Evolutionary conservation across 1,284 basidiomycete genomes (phyloP), one percentile per base, ranked within the genome.

Genomic region (Cutaneotrichosporon arboriforme): DNA sequence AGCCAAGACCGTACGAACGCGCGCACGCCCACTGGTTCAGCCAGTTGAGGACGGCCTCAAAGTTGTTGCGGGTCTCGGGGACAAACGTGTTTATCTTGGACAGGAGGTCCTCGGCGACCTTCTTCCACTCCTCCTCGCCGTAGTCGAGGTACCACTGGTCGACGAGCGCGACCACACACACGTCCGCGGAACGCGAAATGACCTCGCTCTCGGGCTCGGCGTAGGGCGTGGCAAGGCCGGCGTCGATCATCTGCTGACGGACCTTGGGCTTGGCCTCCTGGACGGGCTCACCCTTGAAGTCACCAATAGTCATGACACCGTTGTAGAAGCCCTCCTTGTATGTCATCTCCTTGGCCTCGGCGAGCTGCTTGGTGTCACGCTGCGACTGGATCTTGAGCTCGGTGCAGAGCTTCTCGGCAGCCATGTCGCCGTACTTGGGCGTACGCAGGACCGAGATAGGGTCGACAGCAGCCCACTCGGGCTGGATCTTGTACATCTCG

Each of bases 101-200:
- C 61, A 97, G 77, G 51, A 91, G 78, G 62, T 92, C 85, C 73
- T 92, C 87, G 8, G 91, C 85, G 67, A 88, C 81, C 15, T 81
- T 83, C 75, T 86, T 88, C 96, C 96, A 99, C 37, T 75, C 73
- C 3, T 83, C 72, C 79, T 97, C 93, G 65, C 94, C 96, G 69
- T 98, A 99, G 77, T 98, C 92, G 72, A 98, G 78, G 77, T 98
- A 98, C 93, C 94, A 99, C 76, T 99, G 96, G 73, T 99, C 96
- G 82, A 92, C 94, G 60, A 98, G 79, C 7, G 94, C 93, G 55
- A 98, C 93, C 34, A 97, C 88, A 78, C 94, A 98, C 76, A 97
- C 94, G 69, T 98, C 94, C 20, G 82, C 84, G 74, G 87, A 90
- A 49, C 94, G 81, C 53, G 87, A 90, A 69, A 93, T 84, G 68